These are phyloP conservation scores for Capsicum pubescens DNA, from an alignment of 257 asterid species.

Conservation along the genomic window DNA sequence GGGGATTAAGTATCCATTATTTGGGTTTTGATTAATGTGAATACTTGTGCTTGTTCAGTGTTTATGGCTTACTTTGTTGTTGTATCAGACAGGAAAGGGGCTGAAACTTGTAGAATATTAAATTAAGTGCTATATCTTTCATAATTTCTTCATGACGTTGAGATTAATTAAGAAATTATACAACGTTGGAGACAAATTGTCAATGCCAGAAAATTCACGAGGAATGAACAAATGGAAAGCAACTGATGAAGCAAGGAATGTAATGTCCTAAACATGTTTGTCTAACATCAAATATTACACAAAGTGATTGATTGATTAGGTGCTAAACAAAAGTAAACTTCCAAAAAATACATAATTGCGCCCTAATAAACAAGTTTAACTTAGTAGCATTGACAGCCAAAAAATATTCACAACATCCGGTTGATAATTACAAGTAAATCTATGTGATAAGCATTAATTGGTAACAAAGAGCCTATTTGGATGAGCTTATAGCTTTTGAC, in stretches of 20 bases:
- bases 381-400: background rate
- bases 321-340: too few relatives aligned
- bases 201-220: background rate
- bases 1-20: too few relatives aligned
- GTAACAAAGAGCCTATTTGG: background rate
- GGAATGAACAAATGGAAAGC: slow-evolving; percentile 21
- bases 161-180: too few relatives aligned
- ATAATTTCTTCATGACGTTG: too few relatives aligned
- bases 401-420: background rate
- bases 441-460: background rate
- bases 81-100: too few relatives aligned
- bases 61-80: too few relatives aligned
- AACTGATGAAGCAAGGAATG: background rate
- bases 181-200: slow-evolving; percentile 1
- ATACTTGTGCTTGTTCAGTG: too few relatives aligned
- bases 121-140: too few relatives aligned
- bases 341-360: too few relatives aligned
- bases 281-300: background rate
- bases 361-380: background rate
- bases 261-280: background rate
- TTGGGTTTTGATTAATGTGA: too few relatives aligned
- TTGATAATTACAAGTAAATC: background rate
- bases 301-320: background rate
- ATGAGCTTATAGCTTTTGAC: too few relatives aligned
- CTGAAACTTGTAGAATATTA: too few relatives aligned